Evolutionary conservation across 1,139 yeast species (phyloP).

Genomic region (Saccharomycopsis hybrid): DNA sequence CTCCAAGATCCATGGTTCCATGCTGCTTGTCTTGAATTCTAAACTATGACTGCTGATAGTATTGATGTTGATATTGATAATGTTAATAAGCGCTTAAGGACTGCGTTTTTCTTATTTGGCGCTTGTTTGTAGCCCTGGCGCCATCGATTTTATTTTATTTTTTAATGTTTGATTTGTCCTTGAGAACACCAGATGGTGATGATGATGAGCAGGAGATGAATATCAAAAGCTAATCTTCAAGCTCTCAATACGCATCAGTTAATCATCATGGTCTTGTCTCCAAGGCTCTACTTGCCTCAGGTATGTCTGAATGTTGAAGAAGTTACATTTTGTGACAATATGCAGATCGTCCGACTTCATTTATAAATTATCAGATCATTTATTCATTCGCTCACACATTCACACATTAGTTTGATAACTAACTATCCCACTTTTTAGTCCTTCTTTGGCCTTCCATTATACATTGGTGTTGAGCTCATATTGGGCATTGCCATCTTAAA

Average conservation of each 20-base stretch:
- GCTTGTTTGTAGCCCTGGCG: neutral
- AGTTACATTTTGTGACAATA: neutral
- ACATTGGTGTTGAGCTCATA: slow-evolving; percentile 80
- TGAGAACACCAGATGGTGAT: neutral
- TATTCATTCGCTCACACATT: neutral
- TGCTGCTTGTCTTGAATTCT: too few relatives aligned
- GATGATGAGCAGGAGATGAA: neutral
- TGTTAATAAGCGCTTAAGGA: neutral
- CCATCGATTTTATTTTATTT: neutral
- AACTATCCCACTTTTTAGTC: slow-evolving; percentile 19
- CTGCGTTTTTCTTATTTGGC: neutral
- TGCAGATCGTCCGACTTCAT: too few relatives aligned
- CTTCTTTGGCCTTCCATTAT: slow-evolving; percentile 68
- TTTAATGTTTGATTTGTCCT: neutral
- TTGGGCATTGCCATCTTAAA: slow-evolving; percentile 76
- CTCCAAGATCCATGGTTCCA: neutral
- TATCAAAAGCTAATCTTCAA: neutral
- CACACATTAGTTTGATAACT: neutral
- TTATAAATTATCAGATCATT: neutral
- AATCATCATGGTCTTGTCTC: slow-evolving; percentile 9
- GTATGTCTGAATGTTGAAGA: slow-evolving; percentile 1
- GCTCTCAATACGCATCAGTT: neutral
- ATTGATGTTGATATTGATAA: too few relatives aligned
- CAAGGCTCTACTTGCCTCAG: slow-evolving; percentile 16
- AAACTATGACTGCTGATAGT: too few relatives aligned